These are phyloP conservation scores for Astragalus glycyphyllos DNA, from an alignment of 306 rosid genomes.

Conservation along the genomic window DNA sequence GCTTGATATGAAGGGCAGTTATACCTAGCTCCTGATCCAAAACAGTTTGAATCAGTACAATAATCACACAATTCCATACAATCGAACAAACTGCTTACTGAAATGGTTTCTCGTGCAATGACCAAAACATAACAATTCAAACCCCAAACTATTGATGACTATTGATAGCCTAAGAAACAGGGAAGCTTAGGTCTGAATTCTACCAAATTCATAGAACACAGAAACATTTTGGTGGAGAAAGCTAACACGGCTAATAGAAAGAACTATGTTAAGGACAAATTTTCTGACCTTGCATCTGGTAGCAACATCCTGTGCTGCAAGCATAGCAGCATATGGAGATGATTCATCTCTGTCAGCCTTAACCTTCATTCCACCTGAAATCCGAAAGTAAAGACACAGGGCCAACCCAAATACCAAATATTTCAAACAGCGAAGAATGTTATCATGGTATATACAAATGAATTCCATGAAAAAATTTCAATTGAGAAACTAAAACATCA, in stretches of 20 bases:
- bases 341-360: slow-evolving; percentile 94
- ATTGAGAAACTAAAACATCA: neutral
- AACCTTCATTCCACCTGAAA: slow-evolving; percentile 92
- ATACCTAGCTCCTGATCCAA: slow-evolving; percentile 74
- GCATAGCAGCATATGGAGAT: slow-evolving; percentile 94
- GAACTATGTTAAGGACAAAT: neutral
- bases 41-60: neutral
- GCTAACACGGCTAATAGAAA: neutral
- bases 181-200: no score
- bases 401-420: neutral
- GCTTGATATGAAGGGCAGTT: slow-evolving; percentile 85
- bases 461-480: neutral
- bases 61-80: neutral
- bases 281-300: slow-evolving; percentile 72
- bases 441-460: neutral
- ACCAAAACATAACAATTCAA: neutral
- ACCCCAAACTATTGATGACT: neutral
- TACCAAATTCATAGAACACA: neutral
- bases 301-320: slow-evolving; percentile 94
- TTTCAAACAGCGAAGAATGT: neutral
- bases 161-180: neutral
- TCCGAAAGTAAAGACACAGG: neutral
- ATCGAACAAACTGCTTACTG: neutral
- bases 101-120: neutral
- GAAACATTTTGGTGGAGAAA: neutral